phyloP scores from a whole-genome alignment of 768 basidiomycete genomes.

The Xanthoconium stramineum region DNA sequence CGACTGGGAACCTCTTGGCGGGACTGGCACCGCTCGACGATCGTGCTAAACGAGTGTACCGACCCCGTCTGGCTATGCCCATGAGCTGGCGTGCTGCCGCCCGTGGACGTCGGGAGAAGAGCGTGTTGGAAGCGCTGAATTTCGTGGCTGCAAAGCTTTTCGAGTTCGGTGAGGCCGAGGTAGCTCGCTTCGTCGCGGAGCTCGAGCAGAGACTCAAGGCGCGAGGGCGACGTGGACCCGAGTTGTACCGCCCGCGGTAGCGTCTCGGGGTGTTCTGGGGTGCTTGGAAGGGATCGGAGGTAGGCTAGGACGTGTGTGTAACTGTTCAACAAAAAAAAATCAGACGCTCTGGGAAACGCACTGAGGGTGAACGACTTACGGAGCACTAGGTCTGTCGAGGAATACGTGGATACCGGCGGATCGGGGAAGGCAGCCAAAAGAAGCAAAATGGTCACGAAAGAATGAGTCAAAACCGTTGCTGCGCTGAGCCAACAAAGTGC shows the following conservation, averaged over 20 bases:
- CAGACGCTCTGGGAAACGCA: background rate
- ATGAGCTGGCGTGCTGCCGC: conserved; percentile 27
- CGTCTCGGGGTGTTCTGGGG: conserved; percentile 44
- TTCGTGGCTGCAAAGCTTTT: conserved; percentile 65
- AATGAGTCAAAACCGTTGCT: conserved; percentile 41
- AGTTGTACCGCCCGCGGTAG: conserved; percentile 63
- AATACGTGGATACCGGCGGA: conserved; percentile 64
- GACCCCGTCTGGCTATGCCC: conserved; percentile 47
- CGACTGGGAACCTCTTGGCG: conserved; percentile 3
- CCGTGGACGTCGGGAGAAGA: conserved; percentile 34
- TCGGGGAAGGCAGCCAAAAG: conserved; percentile 51
- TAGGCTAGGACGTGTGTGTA: conserved; percentile 71
- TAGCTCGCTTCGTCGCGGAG: conserved; percentile 77
- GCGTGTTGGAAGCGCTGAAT: conserved; percentile 49
- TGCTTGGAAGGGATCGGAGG: conserved; percentile 54
- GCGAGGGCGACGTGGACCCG: conserved; percentile 39
- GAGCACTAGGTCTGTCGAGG: conserved; percentile 73
- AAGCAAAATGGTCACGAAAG: conserved; percentile 61
- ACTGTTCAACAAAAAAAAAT: conserved; percentile 34
- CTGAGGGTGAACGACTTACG: conserved; percentile 48
- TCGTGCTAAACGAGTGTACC: conserved; percentile 56
- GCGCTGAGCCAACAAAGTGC: conserved; percentile 22
- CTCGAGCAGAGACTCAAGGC: conserved; percentile 66
- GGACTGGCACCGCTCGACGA: conserved; percentile 51
- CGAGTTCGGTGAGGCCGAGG: conserved; percentile 64